phyloP scores from a whole-genome alignment of 208 protist genomes.

The Trypanosoma platydactyli region DNA sequence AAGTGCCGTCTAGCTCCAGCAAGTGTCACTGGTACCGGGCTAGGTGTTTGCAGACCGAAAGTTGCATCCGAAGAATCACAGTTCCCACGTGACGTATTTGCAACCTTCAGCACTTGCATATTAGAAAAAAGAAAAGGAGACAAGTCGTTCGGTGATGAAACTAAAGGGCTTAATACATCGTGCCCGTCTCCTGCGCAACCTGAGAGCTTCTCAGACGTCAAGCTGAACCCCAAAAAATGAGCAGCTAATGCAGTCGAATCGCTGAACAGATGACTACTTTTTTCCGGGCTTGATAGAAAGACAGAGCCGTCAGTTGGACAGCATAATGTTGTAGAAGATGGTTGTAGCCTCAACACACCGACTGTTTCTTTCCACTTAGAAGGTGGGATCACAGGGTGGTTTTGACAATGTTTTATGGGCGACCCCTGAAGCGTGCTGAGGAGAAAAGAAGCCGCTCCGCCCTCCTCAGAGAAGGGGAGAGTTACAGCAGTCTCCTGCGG shows the following conservation, averaged over 20 bases:
- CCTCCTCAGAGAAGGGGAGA: no score
- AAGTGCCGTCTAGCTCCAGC: conserved; percentile 39
- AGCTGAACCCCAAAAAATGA: neutral
- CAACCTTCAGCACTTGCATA: neutral
- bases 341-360: no score
- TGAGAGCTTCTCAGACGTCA: neutral
- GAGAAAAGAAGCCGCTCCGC: no score
- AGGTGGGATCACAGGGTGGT: no score
- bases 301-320: no score
- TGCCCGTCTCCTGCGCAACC: neutral
- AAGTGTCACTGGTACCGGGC: conserved; percentile 48
- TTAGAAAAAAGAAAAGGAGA: neutral
- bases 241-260: neutral
- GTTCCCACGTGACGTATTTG: neutral
- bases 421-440: no score
- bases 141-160: conserved; percentile 1
- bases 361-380: no score
- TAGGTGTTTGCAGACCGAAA: neutral
- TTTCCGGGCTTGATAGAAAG: neutral
- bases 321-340: no score
- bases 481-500: no score
- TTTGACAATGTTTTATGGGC: no score
- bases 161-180: neutral
- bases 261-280: neutral
- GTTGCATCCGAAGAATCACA: conserved; percentile 3